Evolutionary conservation across 2,329 filamentous ascomycete genomes (phyloP).

Genomic region (Colletotrichum magnum): DNA sequence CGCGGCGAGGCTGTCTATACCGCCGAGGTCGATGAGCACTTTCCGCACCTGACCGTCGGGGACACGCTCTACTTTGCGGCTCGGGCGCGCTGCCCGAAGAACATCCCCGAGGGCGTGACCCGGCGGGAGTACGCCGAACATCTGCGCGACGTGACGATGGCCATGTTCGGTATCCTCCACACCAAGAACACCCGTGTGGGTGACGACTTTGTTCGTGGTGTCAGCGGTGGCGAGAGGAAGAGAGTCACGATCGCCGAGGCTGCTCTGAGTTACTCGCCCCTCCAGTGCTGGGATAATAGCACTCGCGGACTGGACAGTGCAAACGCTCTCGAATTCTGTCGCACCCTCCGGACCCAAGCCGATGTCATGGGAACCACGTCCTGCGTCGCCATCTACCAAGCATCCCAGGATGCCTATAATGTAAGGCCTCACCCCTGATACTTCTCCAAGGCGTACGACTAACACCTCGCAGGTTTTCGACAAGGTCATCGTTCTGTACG

Average conservation of each 20-base stretch:
- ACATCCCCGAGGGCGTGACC: conserved; percentile 61
- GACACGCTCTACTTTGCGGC: conserved; percentile 75
- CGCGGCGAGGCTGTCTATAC: conserved; percentile 77
- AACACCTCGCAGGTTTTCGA: conserved; percentile 64
- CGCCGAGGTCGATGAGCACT: conserved; percentile 75
- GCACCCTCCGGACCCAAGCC: conserved; percentile 45
- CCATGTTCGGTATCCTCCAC: conserved; percentile 68
- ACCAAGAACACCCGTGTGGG: conserved; percentile 68
- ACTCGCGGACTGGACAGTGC: conserved; percentile 60
- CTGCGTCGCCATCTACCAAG: conserved; percentile 68
- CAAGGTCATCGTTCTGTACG: conserved; percentile 76
- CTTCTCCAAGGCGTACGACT: background rate
- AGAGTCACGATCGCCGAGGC: conserved; percentile 56
- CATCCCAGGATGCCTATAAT: conserved; percentile 71
- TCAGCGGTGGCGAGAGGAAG: conserved; percentile 67
- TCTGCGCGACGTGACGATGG: conserved; percentile 67
- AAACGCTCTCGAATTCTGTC: conserved; percentile 42
- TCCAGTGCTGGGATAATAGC: conserved; percentile 59
- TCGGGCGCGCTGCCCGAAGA: conserved; percentile 63
- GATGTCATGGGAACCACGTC: conserved; percentile 46
- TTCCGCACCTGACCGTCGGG: conserved; percentile 70
- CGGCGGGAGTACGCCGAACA: conserved; percentile 59
- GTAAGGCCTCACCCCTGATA: conserved; percentile 31
- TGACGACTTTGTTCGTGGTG: conserved; percentile 68
- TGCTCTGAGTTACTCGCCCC: conserved; percentile 46